phyloP scores from a whole-genome alignment of 2,329 filamentous ascomycete genomes.

The Rhinocladiella mackenziei region DNA sequence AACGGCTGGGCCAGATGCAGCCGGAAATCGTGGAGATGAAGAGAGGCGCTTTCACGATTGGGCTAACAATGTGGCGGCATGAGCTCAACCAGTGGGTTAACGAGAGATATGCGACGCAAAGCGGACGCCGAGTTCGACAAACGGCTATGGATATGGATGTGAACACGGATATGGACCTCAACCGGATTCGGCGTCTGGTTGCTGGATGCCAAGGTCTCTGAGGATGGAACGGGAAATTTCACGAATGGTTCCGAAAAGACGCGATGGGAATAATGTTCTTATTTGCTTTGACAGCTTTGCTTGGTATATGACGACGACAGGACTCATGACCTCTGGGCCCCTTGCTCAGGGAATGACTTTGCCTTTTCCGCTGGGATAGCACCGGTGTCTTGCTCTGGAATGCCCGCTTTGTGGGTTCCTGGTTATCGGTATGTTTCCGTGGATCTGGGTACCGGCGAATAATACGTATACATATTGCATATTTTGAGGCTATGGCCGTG shows the following conservation, averaged over 20 bases:
- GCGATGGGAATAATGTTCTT: not conserved
- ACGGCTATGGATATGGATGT: not conserved
- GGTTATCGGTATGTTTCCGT: no score
- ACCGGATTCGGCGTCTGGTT: not conserved
- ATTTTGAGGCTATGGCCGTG: no score
- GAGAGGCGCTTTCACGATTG: slow-evolving; percentile 22
- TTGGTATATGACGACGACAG: slow-evolving; percentile 10
- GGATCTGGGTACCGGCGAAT: no score
- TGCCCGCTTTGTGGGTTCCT: no score
- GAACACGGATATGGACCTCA: not conserved
- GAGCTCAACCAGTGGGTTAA: not conserved
- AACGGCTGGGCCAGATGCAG: slow-evolving; percentile 29
- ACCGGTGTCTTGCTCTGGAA: no score
- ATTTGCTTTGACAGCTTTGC: no score
- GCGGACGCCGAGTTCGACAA: no score
- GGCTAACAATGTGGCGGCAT: slow-evolving; percentile 15
- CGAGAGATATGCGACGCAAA: no score
- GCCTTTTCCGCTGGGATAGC: no score
- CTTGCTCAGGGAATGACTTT: no score
- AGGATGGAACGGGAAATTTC: no score
- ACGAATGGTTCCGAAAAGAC: not conserved
- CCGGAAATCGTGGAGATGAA: slow-evolving; percentile 29
- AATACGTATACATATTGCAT: no score
- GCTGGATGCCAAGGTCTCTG: not conserved
- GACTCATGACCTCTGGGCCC: slow-evolving; percentile 5